Evolutionary conservation across 1,139 yeast genomes (phyloP).

Genomic region (Suhomyces guaymorum): DNA sequence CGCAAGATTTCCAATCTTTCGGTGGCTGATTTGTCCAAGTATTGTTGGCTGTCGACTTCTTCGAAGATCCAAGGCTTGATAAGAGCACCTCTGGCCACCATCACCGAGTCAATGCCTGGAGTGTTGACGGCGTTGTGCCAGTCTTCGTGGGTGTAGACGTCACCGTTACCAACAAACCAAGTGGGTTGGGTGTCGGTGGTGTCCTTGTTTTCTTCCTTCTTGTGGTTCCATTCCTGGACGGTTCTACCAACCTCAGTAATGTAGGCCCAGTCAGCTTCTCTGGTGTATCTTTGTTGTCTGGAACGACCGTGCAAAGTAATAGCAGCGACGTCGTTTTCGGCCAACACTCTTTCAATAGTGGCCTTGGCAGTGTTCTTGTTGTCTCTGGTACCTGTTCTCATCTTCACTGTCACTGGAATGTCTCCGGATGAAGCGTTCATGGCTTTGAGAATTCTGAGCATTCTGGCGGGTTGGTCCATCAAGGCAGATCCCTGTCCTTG

Average conservation of each 20-base stretch:
- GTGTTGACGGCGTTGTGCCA: conserved; percentile 78
- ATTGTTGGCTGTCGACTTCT: conserved; percentile 86
- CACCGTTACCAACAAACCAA: conserved; percentile 88
- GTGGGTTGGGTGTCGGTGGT: conserved; percentile 49
- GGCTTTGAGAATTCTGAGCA: conserved; percentile 75
- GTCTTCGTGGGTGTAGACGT: conserved; percentile 81
- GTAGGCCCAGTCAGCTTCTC: conserved; percentile 91
- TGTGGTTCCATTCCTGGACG: conserved; percentile 61
- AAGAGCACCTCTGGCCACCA: conserved; percentile 97
- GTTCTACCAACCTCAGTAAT: conserved; percentile 71
- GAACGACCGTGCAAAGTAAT: conserved; percentile 95
- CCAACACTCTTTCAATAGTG: conserved; percentile 66
- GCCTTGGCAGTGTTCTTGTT: conserved; percentile 82
- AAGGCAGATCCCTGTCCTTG: conserved; percentile 97
- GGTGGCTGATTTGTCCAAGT: conserved; percentile 84
- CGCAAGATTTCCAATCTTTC: conserved; percentile 79
- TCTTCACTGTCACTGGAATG: conserved; percentile 86
- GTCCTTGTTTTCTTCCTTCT: conserved; percentile 57
- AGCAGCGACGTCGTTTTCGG: conserved; percentile 83
- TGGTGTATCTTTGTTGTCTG: conserved; percentile 91
- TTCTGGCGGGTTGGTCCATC: conserved; percentile 83
- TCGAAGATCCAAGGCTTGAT: conserved; percentile 99
- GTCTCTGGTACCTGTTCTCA: conserved; percentile 89
- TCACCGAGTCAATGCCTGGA: conserved; percentile 82
- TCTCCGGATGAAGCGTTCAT: conserved; percentile 91